Percentiles rank a stretch among this genome's conserved stretches.
Evolutionary conservation across 2,329 filamentous ascomycete genomes (phyloP).

Genomic region (Setomelanomma holmii): DNA sequence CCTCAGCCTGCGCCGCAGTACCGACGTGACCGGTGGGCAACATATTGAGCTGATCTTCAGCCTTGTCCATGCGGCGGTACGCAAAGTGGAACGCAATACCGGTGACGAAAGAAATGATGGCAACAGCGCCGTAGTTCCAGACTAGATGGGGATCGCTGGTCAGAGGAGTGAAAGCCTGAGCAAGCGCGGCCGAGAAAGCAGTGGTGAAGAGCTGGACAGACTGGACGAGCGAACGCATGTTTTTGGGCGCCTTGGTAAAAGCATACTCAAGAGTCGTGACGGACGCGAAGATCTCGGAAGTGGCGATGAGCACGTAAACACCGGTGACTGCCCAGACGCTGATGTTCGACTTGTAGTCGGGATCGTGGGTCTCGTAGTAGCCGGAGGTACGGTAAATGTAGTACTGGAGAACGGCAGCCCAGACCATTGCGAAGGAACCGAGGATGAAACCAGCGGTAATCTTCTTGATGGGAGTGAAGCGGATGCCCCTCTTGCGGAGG

Average conservation of each 20-base stretch:
- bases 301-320: slow-evolving; percentile 61
- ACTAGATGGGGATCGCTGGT: slow-evolving; percentile 36
- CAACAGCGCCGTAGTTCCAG: slow-evolving; percentile 47
- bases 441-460: slow-evolving; percentile 75
- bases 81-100: slow-evolving; percentile 42
- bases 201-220: slow-evolving; percentile 46
- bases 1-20: slow-evolving; percentile 32
- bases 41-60: slow-evolving; percentile 49
- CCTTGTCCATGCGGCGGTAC: slow-evolving; percentile 42
- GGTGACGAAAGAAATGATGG: slow-evolving; percentile 44
- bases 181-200: slow-evolving; percentile 42
- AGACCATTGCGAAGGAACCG: slow-evolving; percentile 67
- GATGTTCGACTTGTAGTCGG: slow-evolving; percentile 52
- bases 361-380: slow-evolving; percentile 50
- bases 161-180: slow-evolving; percentile 38
- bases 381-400: slow-evolving; percentile 64
- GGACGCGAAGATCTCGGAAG: slow-evolving; percentile 69
- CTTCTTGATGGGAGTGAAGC: slow-evolving; percentile 78
- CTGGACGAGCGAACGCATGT: slow-evolving; percentile 60
- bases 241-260: slow-evolving; percentile 74
- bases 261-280: slow-evolving; percentile 76
- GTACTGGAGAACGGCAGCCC: slow-evolving; percentile 64
- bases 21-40: slow-evolving; percentile 47
- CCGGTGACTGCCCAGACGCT: slow-evolving; percentile 63
- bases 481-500: slow-evolving; percentile 68